These are phyloP conservation scores for Solanum pinnatisectum DNA, from an alignment of 257 asterid genomes.

Conservation along the genomic window DNA sequence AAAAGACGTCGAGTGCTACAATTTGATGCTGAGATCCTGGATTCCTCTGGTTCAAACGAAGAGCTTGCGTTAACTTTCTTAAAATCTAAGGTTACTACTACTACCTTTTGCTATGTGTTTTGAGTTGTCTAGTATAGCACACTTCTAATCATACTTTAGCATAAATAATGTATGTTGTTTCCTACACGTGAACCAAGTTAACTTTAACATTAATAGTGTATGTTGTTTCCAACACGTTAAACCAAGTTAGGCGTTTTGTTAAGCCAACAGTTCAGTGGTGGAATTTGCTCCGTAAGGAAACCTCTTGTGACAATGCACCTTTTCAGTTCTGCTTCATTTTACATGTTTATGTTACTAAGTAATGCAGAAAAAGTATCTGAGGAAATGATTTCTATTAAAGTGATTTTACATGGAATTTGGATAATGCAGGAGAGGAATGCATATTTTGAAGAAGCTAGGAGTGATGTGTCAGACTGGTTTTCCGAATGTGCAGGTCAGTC, in stretches of 20 bases:
- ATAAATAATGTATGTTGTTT: neutral
- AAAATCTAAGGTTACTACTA: constrained; percentile 42
- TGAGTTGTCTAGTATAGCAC: neutral
- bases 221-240: neutral
- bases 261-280: neutral
- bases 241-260: neutral
- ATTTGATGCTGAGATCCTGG: constrained; percentile 42
- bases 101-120: neutral
- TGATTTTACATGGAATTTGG: neutral
- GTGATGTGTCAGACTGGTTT: constrained; percentile 58
- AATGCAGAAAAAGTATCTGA: neutral
- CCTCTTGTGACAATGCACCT: neutral
- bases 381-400: neutral
- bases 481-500: constrained; percentile 53
- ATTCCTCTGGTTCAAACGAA: constrained; percentile 22
- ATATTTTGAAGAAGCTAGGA: constrained; percentile 44
- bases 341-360: neutral
- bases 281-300: neutral
- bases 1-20: constrained; percentile 65
- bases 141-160: neutral
- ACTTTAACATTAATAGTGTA: neutral
- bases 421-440: constrained; percentile 41
- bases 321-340: neutral
- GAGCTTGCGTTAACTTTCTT: constrained; percentile 15
- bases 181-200: neutral